Percentiles rank a stretch among this genome's conserved stretches.
Evolutionary conservation across 2,329 filamentous ascomycete species (phyloP).

Genomic region (Diaporthe destruens): DNA sequence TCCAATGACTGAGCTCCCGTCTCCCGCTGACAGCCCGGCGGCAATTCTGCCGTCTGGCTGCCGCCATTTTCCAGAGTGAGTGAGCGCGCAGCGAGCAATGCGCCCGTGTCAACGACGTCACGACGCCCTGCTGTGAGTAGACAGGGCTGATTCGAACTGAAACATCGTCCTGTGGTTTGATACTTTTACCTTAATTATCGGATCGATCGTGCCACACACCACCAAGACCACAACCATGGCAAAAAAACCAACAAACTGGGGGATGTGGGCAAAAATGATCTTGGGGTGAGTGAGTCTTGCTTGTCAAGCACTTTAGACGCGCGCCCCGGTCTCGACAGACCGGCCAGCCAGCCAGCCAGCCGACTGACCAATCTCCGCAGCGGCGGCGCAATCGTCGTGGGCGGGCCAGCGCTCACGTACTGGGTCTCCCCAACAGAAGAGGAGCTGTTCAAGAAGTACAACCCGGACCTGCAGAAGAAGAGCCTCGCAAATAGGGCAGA

Average conservation of each 20-base stretch:
- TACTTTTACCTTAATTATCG: background rate
- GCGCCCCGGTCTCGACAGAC: slow-evolving; percentile 35
- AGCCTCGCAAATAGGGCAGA: slow-evolving; percentile 84
- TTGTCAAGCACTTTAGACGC: slow-evolving; percentile 2
- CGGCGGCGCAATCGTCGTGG: slow-evolving; percentile 78
- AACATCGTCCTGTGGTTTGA: slow-evolving; percentile 25
- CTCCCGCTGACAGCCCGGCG: slow-evolving; percentile 33
- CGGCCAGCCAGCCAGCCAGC: slow-evolving; percentile 1
- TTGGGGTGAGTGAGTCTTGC: slow-evolving; percentile 73
- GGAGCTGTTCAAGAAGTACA: slow-evolving; percentile 92
- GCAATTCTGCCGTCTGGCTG: slow-evolving; percentile 35
- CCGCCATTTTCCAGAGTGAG: slow-evolving; percentile 31
- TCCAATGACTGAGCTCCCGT: slow-evolving; percentile 31
- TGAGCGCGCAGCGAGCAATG: background rate
- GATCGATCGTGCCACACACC: background rate
- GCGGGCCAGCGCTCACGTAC: slow-evolving; percentile 86
- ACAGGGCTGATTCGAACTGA: slow-evolving; percentile 21
- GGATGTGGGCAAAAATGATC: slow-evolving; percentile 77
- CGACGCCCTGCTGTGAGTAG: slow-evolving; percentile 21
- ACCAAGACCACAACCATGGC: slow-evolving; percentile 50
- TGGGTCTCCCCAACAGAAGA: slow-evolving; percentile 88
- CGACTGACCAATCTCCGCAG: slow-evolving; percentile 59
- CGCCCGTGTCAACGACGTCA: slow-evolving; percentile 32
- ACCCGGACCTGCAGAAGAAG: slow-evolving; percentile 91
- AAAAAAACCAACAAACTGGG: slow-evolving; percentile 66